Evolutionary conservation across 2,329 filamentous ascomycete species (phyloP).

Genomic region (Phoma sp.): DNA sequence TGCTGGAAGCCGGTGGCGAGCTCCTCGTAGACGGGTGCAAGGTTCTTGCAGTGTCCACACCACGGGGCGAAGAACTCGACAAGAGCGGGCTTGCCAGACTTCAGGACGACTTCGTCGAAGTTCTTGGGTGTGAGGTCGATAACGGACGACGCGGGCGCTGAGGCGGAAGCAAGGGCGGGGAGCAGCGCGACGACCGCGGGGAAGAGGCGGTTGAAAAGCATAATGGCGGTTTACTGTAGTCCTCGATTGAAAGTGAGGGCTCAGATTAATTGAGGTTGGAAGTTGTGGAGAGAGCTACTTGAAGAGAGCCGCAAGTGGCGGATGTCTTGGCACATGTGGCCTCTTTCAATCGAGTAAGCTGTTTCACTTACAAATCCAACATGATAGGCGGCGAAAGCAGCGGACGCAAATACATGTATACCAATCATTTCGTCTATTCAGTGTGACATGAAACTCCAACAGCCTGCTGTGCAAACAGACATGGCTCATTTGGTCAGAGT

Average conservation of each 20-base stretch:
- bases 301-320: conserved; percentile 19
- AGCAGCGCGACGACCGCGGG: conserved; percentile 43
- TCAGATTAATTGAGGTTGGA: conserved; percentile 23
- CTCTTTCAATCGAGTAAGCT: conserved; percentile 27
- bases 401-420: neutral
- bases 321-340: conserved; percentile 43
- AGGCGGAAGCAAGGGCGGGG: conserved; percentile 62
- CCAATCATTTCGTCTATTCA: neutral
- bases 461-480: no score
- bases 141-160: conserved; percentile 78
- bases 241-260: conserved; percentile 27
- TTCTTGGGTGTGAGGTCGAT: conserved; percentile 88
- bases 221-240: conserved; percentile 26
- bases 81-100: conserved; percentile 92
- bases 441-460: no score
- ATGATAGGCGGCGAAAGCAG: neutral
- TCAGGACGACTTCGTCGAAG: conserved; percentile 88
- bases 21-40: conserved; percentile 94
- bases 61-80: conserved; percentile 99
- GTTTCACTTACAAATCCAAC: conserved; percentile 39
- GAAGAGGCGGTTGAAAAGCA: conserved; percentile 44
- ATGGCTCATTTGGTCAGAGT: neutral
- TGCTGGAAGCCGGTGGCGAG: conserved; percentile 76
- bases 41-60: conserved; percentile 99
- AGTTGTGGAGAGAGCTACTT: conserved; percentile 24